Evolutionary conservation across 192 early-diverging fungal genomes (phyloP).

Genomic region (Coemansia sp.): DNA sequence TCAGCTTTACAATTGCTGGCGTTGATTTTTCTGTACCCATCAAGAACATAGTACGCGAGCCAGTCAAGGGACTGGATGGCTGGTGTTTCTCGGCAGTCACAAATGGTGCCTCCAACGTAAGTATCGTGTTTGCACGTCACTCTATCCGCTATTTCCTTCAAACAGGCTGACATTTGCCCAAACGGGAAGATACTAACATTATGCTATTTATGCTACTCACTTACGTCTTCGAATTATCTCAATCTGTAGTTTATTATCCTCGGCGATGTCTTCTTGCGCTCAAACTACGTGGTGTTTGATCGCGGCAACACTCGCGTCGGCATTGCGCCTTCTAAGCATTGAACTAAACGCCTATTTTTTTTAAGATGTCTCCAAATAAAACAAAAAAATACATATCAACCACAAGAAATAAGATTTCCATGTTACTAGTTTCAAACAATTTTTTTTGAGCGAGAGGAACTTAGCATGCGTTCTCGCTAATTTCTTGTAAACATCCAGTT

Average conservation of each 20-base stretch:
- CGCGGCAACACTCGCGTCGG: constrained; percentile 61
- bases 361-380: neutral
- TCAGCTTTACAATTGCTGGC: constrained; percentile 49
- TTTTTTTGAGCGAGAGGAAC: too few relatives aligned
- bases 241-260: constrained; percentile 59
- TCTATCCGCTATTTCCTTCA: neutral
- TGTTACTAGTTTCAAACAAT: too few relatives aligned
- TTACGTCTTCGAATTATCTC: neutral
- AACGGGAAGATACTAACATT: neutral
- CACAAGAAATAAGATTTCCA: neutral
- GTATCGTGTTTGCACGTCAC: constrained; percentile 13
- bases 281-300: constrained; percentile 68
- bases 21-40: constrained; percentile 48
- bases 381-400: neutral
- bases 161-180: neutral
- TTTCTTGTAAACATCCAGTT: neutral
- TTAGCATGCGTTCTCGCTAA: too few relatives aligned
- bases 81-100: constrained; percentile 58
- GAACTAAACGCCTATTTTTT: neutral
- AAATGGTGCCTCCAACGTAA: constrained; percentile 51
- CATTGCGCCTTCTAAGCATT: constrained; percentile 61
- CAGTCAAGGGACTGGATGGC: constrained; percentile 52
- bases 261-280: constrained; percentile 70
- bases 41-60: constrained; percentile 52
- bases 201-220: neutral